Percentiles rank a stretch among this genome's conserved stretches.
Conservation (phyloP, 495 filamentous ascomycete genomes). For the Annulohypoxylon moriforme region DNA sequence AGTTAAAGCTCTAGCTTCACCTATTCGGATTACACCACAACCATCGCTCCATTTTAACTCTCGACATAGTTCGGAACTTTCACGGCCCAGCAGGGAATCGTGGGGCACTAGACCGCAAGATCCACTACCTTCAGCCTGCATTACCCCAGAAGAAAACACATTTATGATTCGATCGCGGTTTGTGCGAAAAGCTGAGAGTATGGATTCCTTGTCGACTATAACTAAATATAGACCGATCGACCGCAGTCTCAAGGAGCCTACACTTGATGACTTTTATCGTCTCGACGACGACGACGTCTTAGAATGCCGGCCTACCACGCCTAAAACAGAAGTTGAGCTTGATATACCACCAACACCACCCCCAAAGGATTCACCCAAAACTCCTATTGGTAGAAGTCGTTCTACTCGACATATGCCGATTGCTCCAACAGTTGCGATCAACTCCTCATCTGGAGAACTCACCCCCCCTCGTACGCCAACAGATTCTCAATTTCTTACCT, state of each 20-base stretch:
- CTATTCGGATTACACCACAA: conserved; percentile 20
- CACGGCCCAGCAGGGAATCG: conserved; percentile 31
- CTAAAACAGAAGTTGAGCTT: conserved; percentile 12
- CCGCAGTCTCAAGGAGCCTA: conserved; percentile 53
- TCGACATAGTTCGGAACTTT: not conserved
- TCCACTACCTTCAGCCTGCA: conserved; percentile 1
- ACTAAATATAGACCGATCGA: conserved; percentile 13
- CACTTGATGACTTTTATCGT: conserved; percentile 57
- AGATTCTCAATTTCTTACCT: conserved; percentile 34
- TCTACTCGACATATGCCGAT: conserved; percentile 37
- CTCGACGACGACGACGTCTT: conserved; percentile 62
- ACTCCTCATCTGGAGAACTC: conserved; percentile 27
- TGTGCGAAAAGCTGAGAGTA: conserved; percentile 42
- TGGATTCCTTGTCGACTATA: conserved; percentile 31
- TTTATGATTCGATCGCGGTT: conserved; percentile 6
- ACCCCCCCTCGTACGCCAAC: conserved; percentile 38
- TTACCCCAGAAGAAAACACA: not conserved
- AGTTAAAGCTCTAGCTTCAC: conserved; percentile 19
- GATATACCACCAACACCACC: conserved; percentile 38
- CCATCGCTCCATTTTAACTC: conserved; percentile 15
- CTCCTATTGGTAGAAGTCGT: conserved; percentile 49
- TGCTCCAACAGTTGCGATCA: conserved; percentile 46
- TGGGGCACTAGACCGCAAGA: conserved; percentile 40
- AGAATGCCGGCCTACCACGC: conserved; percentile 43
- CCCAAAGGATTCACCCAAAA: conserved; percentile 31